phyloP scores from a whole-genome alignment of 2,329 filamentous ascomycete genomes.

The Orbilia javanica region DNA sequence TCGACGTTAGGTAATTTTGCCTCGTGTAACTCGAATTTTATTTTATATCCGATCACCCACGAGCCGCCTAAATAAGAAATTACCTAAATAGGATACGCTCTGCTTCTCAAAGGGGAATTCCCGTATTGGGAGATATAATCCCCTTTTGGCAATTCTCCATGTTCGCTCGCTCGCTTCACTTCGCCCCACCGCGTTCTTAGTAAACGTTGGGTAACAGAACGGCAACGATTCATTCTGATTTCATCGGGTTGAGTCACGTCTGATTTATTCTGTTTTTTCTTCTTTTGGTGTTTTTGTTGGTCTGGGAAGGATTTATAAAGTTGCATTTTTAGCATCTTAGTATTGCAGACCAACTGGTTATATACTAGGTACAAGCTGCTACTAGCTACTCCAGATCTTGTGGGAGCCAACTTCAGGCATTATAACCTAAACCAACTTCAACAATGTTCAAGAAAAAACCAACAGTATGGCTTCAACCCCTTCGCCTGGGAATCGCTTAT shows the following conservation, averaged over 20 bases:
- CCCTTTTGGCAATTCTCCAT: not conserved
- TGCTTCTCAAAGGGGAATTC: no score
- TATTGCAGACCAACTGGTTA: no score
- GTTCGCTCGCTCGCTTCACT: not conserved
- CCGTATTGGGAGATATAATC: not conserved
- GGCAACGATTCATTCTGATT: slow-evolving; percentile 22
- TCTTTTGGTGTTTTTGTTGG: slow-evolving; percentile 1
- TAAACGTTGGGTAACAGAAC: not conserved
- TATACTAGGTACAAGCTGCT: no score
- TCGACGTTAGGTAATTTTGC: no score
- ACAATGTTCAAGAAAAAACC: slow-evolving; percentile 56
- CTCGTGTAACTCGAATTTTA: no score
- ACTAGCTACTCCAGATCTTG: no score
- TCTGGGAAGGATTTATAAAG: slow-evolving; percentile 6
- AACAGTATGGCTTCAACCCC: slow-evolving; percentile 6
- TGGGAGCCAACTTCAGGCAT: not conserved
- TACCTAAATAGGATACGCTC: not conserved
- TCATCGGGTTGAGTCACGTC: slow-evolving; percentile 14
- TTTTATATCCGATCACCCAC: no score
- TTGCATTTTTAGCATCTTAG: not conserved
- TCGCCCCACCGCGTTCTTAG: slow-evolving; percentile 13
- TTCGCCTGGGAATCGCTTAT: not conserved
- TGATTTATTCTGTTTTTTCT: not conserved
- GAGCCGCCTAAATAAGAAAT: no score
- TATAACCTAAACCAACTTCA: not conserved